phyloP scores from a whole-genome alignment of 176 grass and related monocot species.

The Triticum turgidum region DNA sequence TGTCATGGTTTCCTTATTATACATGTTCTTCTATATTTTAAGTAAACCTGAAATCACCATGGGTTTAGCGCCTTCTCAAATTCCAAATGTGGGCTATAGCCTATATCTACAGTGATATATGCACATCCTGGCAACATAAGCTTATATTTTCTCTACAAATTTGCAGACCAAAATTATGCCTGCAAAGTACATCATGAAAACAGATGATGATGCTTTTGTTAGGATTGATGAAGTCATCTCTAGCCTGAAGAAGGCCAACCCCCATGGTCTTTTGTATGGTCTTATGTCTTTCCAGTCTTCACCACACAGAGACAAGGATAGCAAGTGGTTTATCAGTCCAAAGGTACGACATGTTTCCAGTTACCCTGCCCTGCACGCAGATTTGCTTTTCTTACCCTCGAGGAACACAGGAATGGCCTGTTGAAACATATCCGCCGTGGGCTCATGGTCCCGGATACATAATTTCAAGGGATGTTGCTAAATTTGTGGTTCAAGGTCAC shows the following conservation, averaged over 20 bases:
- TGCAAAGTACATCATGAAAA: conserved; percentile 98
- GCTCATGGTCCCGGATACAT: conserved; percentile 95
- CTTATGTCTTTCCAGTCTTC: conserved; percentile 85
- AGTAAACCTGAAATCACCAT: conserved; percentile 9
- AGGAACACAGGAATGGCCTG: conserved; percentile 68
- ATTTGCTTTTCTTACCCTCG: conserved; percentile 24
- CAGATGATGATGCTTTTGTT: conserved; percentile 96
- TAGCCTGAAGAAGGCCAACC: conserved; percentile 57
- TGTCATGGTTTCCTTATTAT: background rate
- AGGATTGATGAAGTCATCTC: conserved; percentile 88
- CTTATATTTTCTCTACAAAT: conserved; percentile 23
- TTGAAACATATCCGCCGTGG: conserved; percentile 74
- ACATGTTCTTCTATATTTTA: background rate
- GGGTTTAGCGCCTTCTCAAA: background rate
- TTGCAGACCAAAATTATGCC: conserved; percentile 70
- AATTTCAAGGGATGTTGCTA: conserved; percentile 76
- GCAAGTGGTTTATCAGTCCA: conserved; percentile 89
- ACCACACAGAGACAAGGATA: conserved; percentile 78
- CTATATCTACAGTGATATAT: background rate
- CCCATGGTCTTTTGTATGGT: conserved; percentile 71
- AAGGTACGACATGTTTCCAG: conserved; percentile 53
- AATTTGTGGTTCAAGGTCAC: conserved; percentile 77
- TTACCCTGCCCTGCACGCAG: background rate
- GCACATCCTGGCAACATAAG: background rate
- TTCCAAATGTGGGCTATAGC: background rate